Evolutionary conservation across 2,329 filamentous ascomycete species (phyloP), one percentile per base, ranked within the genome.

Genomic region (Neonectria sp.): DNA sequence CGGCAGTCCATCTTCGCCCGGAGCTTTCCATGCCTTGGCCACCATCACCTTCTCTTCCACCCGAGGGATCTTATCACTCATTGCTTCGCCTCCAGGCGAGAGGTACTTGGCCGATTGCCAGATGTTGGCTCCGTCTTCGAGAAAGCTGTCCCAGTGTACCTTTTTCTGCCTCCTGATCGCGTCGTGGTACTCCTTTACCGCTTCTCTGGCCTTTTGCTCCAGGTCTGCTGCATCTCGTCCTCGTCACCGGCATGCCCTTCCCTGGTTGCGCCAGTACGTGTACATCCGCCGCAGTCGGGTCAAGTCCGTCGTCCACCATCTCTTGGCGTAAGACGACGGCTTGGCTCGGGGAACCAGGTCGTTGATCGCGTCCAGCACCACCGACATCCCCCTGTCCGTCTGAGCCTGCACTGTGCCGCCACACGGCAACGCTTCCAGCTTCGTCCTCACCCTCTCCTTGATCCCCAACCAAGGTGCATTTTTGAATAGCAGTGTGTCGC

Each of bases 81-180:
- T 21, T 21, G 21, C 21, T 21, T 21, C 21, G 21, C 21, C 21
- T 21, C 21, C 21, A 21, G 21, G 21, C 21, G 2, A 21, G 21
- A 21, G 21, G 21, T 21, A 21, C 21, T 21, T 21, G 21, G 21
- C 21, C 21, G 21, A 21, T 21, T 21, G 21, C 21, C 21, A 21
- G 21, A 21, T 21, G 21, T 21, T 21, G 21, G 21, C 21, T 21
- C 21, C 21, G 21, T 21, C 21, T 21, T 21, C 71, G 1, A 77
- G 65, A 40, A 76, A 76, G 24, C 71, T 68, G 6, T 76, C 46
- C 71, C 65, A 77, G 51, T 75, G 67, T 27, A 31, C 61, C 55
- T 72, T 76, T 63, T 75, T 76, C 60, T 75, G 63, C 69, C 24
- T 71, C 71, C 65, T 69, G 76, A 76, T 60, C 4, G 45, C 45